Conservation (phyloP, 176 grass and related monocot genomes). For the maize (Zea mays) region Zm-B73-REFERENCE-NAM-5.0 NC_050099.1:188479501-188480000, state of each 20-base stretch:
- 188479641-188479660: conserved; percentile 38
- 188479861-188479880: conserved; percentile 67
- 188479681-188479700: conserved; percentile 46
- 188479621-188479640: conserved; percentile 32
- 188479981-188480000: not conserved
- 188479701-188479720: not conserved
- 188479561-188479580: not conserved
- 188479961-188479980: not conserved
- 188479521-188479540: conserved; percentile 48
- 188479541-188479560: conserved; percentile 68
- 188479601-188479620: conserved; percentile 64
- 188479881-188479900: conserved; percentile 49
- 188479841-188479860: conserved; percentile 77
- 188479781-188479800: conserved; percentile 54
- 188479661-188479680: conserved; percentile 36
- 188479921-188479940: conserved; percentile 43
- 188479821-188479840: conserved; percentile 66
- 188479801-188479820: conserved; percentile 77
- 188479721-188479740: not conserved
- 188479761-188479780: conserved; percentile 51
- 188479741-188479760: conserved; percentile 45
- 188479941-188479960: not conserved
- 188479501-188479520: conserved; percentile 57
- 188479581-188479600: not conserved
- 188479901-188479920: conserved; percentile 47